Evolutionary conservation across 768 basidiomycete species (phyloP).

Genomic region (Roridomyces roridus): DNA sequence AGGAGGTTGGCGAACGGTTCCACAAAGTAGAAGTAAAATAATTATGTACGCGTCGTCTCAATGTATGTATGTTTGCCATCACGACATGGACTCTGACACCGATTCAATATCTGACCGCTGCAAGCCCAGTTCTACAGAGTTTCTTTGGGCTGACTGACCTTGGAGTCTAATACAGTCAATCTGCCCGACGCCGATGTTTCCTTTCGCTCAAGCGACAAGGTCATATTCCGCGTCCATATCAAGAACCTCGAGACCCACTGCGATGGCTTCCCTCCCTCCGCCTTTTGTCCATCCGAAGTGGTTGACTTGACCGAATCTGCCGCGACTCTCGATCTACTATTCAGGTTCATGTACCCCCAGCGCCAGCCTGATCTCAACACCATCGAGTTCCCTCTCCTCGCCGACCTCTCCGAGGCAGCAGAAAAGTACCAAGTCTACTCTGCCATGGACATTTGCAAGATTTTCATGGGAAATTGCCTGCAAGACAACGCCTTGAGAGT

Average conservation of each 20-base stretch:
- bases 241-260: conserved; percentile 23
- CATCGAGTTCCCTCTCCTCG: conserved; percentile 19
- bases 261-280: conserved; percentile 18
- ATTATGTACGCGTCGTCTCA: neutral
- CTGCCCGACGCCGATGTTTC: conserved; percentile 18
- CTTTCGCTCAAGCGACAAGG: conserved; percentile 20
- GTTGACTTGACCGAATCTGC: conserved; percentile 16
- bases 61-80: neutral
- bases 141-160: neutral
- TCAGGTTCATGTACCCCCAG: conserved; percentile 28
- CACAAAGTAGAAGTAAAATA: conserved; percentile 30
- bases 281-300: conserved; percentile 8
- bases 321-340: conserved; percentile 23
- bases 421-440: conserved; percentile 31
- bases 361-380: conserved; percentile 26
- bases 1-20: conserved; percentile 42
- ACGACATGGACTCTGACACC: neutral
- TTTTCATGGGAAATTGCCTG: conserved; percentile 25
- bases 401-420: conserved; percentile 26
- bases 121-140: conserved; percentile 1
- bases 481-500: conserved; percentile 26
- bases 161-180: conserved; percentile 19
- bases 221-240: conserved; percentile 13
- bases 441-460: conserved; percentile 25
- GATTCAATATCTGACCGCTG: conserved; percentile 17